phyloP scores from a whole-genome alignment of 768 basidiomycete species.

The Hericium rajendrae region DNA sequence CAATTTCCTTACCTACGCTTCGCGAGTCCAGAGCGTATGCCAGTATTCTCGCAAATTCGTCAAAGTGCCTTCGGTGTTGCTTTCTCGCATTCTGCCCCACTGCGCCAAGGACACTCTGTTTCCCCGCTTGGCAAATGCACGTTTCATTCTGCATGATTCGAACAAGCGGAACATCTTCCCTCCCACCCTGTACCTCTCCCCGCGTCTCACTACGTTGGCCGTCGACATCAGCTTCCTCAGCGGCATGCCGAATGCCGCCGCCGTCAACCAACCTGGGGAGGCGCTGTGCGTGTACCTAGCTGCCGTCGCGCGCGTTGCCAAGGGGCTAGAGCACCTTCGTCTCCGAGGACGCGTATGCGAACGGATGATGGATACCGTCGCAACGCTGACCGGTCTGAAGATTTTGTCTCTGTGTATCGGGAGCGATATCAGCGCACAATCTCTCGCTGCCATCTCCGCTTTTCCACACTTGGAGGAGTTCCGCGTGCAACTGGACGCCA shows the following conservation, averaged over 20 bases:
- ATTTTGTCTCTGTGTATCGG: slow-evolving; percentile 11
- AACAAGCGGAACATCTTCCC: slow-evolving; percentile 4
- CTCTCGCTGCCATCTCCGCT: slow-evolving; percentile 7
- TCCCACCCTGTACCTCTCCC: slow-evolving; percentile 10
- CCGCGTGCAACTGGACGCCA: slow-evolving; percentile 11
- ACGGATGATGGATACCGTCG: slow-evolving; percentile 6
- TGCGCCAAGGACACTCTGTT: not conserved
- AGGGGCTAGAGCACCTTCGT: slow-evolving; percentile 5
- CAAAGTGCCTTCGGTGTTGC: not conserved
- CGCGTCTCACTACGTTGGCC: slow-evolving; percentile 1
- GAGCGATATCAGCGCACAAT: slow-evolving; percentile 11
- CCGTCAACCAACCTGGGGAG: not conserved
- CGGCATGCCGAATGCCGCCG: not conserved
- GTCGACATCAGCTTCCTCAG: slow-evolving; percentile 11
- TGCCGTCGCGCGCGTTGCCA: slow-evolving; percentile 7
- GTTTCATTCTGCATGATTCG: slow-evolving; percentile 6
- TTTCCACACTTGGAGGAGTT: slow-evolving; percentile 12
- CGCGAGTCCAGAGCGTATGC: slow-evolving; percentile 11
- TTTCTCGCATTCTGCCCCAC: not conserved
- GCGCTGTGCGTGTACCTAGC: slow-evolving; percentile 8
- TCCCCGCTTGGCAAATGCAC: slow-evolving; percentile 9
- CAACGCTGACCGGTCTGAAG: slow-evolving; percentile 8
- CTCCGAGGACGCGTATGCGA: slow-evolving; percentile 12
- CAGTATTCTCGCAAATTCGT: slow-evolving; percentile 3
- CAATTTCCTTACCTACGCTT: slow-evolving; percentile 9